Base-by-base conservation (phyloP, 208 protist species). In the Zelonia costaricensis region DNA sequence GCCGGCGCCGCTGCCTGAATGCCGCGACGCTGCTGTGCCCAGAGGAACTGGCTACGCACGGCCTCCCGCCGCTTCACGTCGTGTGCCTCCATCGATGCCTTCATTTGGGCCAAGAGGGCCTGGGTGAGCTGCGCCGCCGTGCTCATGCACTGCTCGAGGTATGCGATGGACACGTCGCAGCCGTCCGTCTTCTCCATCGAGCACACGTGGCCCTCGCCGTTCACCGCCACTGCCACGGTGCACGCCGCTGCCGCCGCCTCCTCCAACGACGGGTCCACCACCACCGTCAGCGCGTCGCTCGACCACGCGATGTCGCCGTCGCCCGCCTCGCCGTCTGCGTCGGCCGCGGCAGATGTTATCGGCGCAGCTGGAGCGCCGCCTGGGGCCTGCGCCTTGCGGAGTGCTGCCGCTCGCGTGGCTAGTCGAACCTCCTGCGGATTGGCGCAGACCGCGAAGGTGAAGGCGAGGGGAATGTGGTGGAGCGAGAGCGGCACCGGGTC, bases 401-500 rank as follows among this genome's bases (percentile, higher is more conserved):
- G 49, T 45, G 47, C 55, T 2, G 73, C 71, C 18, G 56, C 62
- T 12, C 79, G 74, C 42, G 49, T 45, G 45, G 63, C 75, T 51
- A 82, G 61, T 22, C 63, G 62, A 52, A 78, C 49, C 25, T 55
- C 63, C 33, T 73, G 44, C 16, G 80, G 78, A 52, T 76, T 45
- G 44, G 72, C 68, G 33, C 84, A 87, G 35, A 97, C 74, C 20
- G 81, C 92, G 51, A 91, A 92, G 31, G 77, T 88, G 47, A 81
- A 84, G 44, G 74, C 71, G 12, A 99, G 48, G 3, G 98, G 98
- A 9, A 84, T 74, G 81, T 99, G 97, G 57, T 98, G 97, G 39
- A 99, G 76, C 16, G 77, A 86, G 13, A 99, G 77, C 30, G 96
- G 95, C 4, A 97, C 92, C 2, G 97, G 96, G 43, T 98, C 94